These are phyloP conservation scores for Venturia carpophila DNA, from an alignment of 2,329 filamentous ascomycete genomes.

Conservation along the genomic window DNA sequence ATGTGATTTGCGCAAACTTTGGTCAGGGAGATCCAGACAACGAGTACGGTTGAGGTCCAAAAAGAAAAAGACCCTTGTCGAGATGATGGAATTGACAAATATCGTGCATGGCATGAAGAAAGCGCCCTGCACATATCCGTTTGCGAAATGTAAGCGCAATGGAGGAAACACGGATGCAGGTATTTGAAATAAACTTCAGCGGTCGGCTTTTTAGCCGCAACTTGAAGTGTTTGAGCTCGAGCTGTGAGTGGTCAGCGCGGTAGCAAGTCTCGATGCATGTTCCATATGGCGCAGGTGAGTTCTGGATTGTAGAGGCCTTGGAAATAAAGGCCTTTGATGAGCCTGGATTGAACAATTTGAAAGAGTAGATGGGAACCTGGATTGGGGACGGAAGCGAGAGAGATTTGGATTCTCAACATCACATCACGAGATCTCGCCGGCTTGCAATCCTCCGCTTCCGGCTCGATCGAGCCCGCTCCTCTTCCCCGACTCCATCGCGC, in stretches of 20 bases:
- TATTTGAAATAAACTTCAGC: slow-evolving; percentile 2
- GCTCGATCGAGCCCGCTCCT: neutral
- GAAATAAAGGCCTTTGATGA: neutral
- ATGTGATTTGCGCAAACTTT: neutral
- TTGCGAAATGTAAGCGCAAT: neutral
- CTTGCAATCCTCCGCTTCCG: neutral
- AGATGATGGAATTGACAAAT: slow-evolving; percentile 2
- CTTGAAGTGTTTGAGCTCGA: neutral
- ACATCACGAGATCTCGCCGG: neutral
- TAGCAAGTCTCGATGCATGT: neutral
- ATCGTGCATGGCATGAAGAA: slow-evolving; percentile 5
- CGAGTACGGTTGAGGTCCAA: slow-evolving; percentile 3
- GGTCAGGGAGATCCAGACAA: neutral
- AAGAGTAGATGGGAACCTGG: neutral
- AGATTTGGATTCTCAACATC: neutral
- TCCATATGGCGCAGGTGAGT: neutral
- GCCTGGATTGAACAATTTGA: too few relatives aligned
- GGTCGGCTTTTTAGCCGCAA: neutral
- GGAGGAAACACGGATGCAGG: neutral
- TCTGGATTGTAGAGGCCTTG: too few relatives aligned
- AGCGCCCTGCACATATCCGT: neutral
- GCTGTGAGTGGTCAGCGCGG: slow-evolving; percentile 4
- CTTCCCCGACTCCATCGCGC: neutral
- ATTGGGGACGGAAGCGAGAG: too few relatives aligned
- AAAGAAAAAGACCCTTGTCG: slow-evolving; percentile 8